These are phyloP conservation scores for Abelmoschus esculentus DNA, from an alignment of 345 rosid species.

Conservation along the genomic window DNA sequence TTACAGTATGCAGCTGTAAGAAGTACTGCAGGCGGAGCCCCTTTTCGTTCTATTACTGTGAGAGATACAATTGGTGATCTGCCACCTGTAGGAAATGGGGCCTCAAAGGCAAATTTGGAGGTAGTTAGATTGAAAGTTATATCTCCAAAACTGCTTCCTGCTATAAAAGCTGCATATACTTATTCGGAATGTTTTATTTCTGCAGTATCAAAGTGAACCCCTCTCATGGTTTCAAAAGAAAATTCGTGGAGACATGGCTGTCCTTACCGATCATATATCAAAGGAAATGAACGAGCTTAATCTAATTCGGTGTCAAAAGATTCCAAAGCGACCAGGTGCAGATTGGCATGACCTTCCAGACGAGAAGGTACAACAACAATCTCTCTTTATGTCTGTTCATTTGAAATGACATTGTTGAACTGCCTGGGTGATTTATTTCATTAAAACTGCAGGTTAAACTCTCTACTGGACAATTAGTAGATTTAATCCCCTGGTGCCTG, in stretches of 20 bases:
- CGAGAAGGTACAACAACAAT: constrained; percentile 41
- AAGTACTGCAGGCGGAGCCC: constrained; percentile 74
- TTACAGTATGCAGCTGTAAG: constrained; percentile 59
- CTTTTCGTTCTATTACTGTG: constrained; percentile 84
- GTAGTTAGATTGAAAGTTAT: constrained; percentile 21
- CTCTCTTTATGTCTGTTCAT: neutral
- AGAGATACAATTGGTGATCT: constrained; percentile 90
- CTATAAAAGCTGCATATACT: neutral
- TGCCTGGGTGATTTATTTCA: neutral
- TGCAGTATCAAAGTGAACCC: constrained; percentile 52
- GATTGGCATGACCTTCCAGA: constrained; percentile 88
- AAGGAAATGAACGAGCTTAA: constrained; percentile 78
- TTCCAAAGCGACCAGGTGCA: constrained; percentile 82
- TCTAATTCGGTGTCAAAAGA: constrained; percentile 50
- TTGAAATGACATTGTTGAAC: neutral
- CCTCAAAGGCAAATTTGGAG: constrained; percentile 38
- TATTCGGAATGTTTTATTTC: neutral
- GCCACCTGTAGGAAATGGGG: constrained; percentile 66
- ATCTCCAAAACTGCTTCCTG: neutral
- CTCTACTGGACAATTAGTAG: constrained; percentile 53
- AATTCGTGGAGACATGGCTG: constrained; percentile 43
- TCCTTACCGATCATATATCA: constrained; percentile 71
- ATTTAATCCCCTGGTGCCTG: constrained; percentile 71
- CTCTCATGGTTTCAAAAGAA: constrained; percentile 75
- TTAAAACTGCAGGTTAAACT: constrained; percentile 41